Conservation (phyloP, 2,329 filamentous ascomycete species). For the Aspergillus vadensis region DNA sequence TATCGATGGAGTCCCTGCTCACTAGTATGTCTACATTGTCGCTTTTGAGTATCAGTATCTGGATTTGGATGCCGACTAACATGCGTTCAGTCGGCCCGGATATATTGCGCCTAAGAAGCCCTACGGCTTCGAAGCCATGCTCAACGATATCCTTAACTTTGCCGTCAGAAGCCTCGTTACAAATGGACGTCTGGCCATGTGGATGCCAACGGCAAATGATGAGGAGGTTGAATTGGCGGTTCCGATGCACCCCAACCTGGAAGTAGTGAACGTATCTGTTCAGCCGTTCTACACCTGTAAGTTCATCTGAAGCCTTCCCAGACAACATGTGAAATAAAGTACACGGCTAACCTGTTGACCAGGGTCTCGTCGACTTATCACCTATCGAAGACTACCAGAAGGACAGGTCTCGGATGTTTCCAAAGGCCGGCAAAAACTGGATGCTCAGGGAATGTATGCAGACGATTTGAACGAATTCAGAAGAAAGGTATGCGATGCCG, state of each 20-base stretch:
- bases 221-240: conserved; percentile 74
- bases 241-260: conserved; percentile 74
- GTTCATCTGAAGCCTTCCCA: conserved; percentile 27
- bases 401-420: conserved; percentile 39
- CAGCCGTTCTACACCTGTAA: conserved; percentile 88
- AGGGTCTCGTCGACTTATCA: conserved; percentile 89
- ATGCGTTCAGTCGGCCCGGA: conserved; percentile 53
- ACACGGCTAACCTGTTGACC: neutral
- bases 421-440: conserved; percentile 37
- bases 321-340: neutral
- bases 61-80: conserved; percentile 5
- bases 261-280: conserved; percentile 73
- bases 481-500: conserved; percentile 44
- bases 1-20: conserved; percentile 68
- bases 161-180: conserved; percentile 75
- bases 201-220: conserved; percentile 92
- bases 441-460: conserved; percentile 53
- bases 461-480: conserved; percentile 70
- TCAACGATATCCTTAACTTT: conserved; percentile 86
- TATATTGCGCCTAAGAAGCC: conserved; percentile 88
- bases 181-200: conserved; percentile 80
- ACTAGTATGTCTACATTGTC: conserved; percentile 56
- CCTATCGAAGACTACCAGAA: conserved; percentile 73
- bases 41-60: too few species aligned
- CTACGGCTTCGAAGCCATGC: conserved; percentile 87